Base-by-base conservation (phyloP, 2,329 filamentous ascomycete species). In the Colletotrichum melonis region DNA sequence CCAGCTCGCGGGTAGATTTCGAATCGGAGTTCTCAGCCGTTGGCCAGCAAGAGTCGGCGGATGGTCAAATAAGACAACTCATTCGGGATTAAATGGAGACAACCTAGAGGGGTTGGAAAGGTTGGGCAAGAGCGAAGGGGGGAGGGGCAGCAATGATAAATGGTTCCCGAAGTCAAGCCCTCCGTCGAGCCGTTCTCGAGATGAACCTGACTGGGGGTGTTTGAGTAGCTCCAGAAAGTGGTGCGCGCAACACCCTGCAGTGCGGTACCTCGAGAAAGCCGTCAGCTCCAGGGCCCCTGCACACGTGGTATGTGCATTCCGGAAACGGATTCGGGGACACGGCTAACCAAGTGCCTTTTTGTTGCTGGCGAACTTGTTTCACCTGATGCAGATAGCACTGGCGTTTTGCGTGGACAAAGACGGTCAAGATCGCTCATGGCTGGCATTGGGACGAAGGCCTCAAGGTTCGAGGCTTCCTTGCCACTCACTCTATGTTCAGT, bases 301-400 rank as follows among this genome's bases (percentile, higher is more conserved):
- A 65, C 70, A 73, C 70, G 70, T 73, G 67, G 70, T 35, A 73
- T 35, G 56, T 46, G 8, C 46, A 46, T 30, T 38, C 70, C 67
- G 70, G 60, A 73, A 70, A 67, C 67, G 46, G 70, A 5, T 64
- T 32, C 55, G 54, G 30, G 58, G 22, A 60, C 52, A 56, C 11
- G 54, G 22, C 67, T 69, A 56, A 22, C 12, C n/a, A 38, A 35
- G 42, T 12, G 42, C 26, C 11, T 19, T 35, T 46, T 55, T 16
- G 26, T 22, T 49, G 32, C 42, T 49, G 46, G 42, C 66, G 32
- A 60, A 42, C 32, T 60, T 69, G 59, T 73, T 73, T 69, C 70
- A 73, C 66, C 64, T 49, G 55, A 19, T 30, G 38, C 14, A 56
- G 4, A 54, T 46, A 49, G 60, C 54, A 69, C 30, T 55, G 58